Percentiles rank a stretch among this genome's conserved stretches.
Conservation (phyloP, 208 protist genomes). For the Jaenimonas drosophilae region DNA sequence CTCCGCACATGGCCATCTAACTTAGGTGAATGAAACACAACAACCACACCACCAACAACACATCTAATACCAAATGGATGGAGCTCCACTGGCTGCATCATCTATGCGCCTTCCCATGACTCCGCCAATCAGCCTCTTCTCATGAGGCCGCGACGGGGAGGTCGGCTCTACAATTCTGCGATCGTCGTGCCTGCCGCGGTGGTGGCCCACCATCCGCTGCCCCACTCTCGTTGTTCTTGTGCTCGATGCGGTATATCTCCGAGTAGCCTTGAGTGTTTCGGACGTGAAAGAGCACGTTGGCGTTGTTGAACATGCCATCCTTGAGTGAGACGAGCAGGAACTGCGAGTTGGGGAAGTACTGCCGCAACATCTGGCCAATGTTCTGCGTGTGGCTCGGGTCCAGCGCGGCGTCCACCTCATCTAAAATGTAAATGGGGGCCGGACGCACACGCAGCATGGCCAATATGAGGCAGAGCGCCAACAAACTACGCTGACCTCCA, state of each 20-base stretch:
- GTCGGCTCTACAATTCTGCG: too few species aligned
- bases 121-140: too few species aligned
- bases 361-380: slow-evolving; percentile 97
- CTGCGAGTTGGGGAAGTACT: slow-evolving; percentile 96
- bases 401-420: slow-evolving; percentile 99
- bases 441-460: slow-evolving; percentile 98
- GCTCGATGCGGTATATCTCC: slow-evolving; percentile 60
- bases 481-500: slow-evolving; percentile 98
- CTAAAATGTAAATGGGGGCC: slow-evolving; percentile 99
- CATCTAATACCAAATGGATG: not conserved
- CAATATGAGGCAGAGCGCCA: slow-evolving; percentile 99
- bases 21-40: not conserved
- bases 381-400: slow-evolving; percentile 99
- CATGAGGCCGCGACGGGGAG: too few species aligned
- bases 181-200: not conserved
- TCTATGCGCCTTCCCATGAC: too few species aligned
- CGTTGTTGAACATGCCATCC: slow-evolving; percentile 99
- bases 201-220: not conserved
- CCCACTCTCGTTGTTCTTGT: slow-evolving; percentile 5
- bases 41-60: slow-evolving; percentile 1
- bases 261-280: slow-evolving; percentile 90
- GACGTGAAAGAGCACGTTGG: slow-evolving; percentile 99
- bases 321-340: slow-evolving; percentile 99
- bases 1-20: too few species aligned
- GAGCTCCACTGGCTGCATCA: too few species aligned